Conservation (phyloP, 495 filamentous ascomycete species). For the Tuber umbilicatum region DNA sequence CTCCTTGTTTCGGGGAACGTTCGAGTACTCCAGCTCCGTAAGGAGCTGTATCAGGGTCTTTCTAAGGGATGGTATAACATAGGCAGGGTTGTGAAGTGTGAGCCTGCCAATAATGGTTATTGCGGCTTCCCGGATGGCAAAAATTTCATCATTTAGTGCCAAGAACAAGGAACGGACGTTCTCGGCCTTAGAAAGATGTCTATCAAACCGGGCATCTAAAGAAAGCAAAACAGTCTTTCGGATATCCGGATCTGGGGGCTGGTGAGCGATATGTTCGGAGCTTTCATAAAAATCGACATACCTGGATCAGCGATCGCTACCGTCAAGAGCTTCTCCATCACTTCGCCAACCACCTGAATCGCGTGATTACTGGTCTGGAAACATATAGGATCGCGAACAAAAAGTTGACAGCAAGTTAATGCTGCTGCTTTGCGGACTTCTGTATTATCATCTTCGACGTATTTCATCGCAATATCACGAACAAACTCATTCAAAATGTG, state of each 20-base stretch:
- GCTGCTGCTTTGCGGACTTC: slow-evolving; percentile 92
- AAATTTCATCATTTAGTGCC: slow-evolving; percentile 91
- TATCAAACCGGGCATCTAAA: slow-evolving; percentile 87
- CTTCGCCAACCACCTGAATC: slow-evolving; percentile 91
- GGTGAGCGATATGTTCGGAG: background rate
- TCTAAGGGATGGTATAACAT: slow-evolving; percentile 87
- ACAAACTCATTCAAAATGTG: slow-evolving; percentile 97
- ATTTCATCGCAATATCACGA: slow-evolving; percentile 94
- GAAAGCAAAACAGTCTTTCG: slow-evolving; percentile 78
- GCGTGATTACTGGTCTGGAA: slow-evolving; percentile 95
- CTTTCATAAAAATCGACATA: slow-evolving; percentile 18
- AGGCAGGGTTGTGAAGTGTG: slow-evolving; percentile 85
- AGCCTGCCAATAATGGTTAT: slow-evolving; percentile 94
- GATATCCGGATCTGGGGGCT: slow-evolving; percentile 62
- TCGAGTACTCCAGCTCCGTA: slow-evolving; percentile 93
- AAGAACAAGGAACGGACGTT: slow-evolving; percentile 93
- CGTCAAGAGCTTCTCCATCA: slow-evolving; percentile 90
- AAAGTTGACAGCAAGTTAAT: slow-evolving; percentile 94
- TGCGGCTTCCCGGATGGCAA: slow-evolving; percentile 83
- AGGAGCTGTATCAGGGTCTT: slow-evolving; percentile 94
- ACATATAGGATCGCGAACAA: slow-evolving; percentile 91
- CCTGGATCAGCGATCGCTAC: slow-evolving; percentile 82
- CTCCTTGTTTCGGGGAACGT: slow-evolving; percentile 84
- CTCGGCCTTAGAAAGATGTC: slow-evolving; percentile 86
- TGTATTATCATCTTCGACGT: slow-evolving; percentile 89